Conservation (phyloP, 495 filamentous ascomycete species). For the Sabuloglossum arenarium region DNA sequence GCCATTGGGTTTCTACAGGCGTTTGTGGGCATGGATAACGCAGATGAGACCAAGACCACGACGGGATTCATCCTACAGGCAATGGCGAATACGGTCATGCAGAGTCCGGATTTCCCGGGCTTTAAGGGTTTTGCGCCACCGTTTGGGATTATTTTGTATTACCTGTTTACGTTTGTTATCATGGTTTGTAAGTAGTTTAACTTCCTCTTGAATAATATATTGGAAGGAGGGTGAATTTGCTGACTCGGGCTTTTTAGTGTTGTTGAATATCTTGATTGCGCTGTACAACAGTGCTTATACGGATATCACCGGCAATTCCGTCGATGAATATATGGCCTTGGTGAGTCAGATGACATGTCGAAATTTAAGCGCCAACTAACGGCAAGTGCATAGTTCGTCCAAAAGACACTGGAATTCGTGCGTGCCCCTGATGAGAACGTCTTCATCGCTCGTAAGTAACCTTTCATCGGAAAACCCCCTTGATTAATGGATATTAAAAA, state of each 20-base stretch:
- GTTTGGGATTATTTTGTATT: constrained; percentile 80
- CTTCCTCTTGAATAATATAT: constrained; percentile 9
- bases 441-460: constrained; percentile 53
- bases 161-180: constrained; percentile 91
- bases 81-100: constrained; percentile 82
- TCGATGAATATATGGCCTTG: constrained; percentile 84
- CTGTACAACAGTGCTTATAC: constrained; percentile 93
- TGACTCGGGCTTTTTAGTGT: constrained; percentile 24
- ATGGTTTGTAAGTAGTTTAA: constrained; percentile 38
- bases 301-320: constrained; percentile 85
- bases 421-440: constrained; percentile 96
- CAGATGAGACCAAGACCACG: constrained; percentile 40
- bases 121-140: constrained; percentile 64
- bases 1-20: constrained; percentile 83
- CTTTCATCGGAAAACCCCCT: not conserved
- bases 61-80: constrained; percentile 60
- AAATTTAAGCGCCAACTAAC: not conserved
- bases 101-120: constrained; percentile 70
- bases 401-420: constrained; percentile 90
- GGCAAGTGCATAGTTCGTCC: constrained; percentile 24
- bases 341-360: constrained; percentile 2
- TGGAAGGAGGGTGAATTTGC: not conserved
- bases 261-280: constrained; percentile 87
- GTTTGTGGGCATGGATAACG: constrained; percentile 82
- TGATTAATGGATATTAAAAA: too few relatives aligned